Evolutionary conservation across 768 basidiomycete species (phyloP), one percentile per base, ranked within the genome.

Genomic region (Boletus vinaceobasis): DNA sequence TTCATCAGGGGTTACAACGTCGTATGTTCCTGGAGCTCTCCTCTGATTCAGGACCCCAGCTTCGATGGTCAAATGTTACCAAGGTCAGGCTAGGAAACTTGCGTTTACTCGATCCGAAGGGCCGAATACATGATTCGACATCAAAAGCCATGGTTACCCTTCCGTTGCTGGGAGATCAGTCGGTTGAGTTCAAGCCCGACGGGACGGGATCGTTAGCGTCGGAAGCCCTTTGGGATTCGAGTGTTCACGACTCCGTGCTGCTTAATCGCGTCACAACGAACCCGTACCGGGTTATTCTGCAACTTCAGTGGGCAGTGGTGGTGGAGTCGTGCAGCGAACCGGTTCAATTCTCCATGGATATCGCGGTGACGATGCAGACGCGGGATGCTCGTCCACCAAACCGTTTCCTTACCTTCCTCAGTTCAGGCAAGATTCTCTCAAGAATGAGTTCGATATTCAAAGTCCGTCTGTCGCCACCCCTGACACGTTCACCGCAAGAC

Each of bases 1-100:
- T 98, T 19, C 94, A 91, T 63, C 97, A 99, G 73, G 97, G 97
- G 27, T 73, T 98, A 26, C 97, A 99, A 68, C 80, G 97, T 21
- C 84, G 90, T 13, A 72, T 99, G 47, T 73, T 80, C 35, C 71
- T 99, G 53, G 82, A 81, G 1, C 75, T 98, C 32, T 85, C 84
- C 15, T 96, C 91, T 48, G 88, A 92, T 65, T 96, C 96, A 13
- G 96, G 96, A 1, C 82, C 80, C 39, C 88, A 95, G 59, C 79
- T 98, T 49, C 90, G 90, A 1, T 98, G 94, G 95, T 79, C 80
- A 23, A 85, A 87, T 56, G 76, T 97, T 37, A 83, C 82, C 2
- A 86, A 83, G 63, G 77, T 95, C 48, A 83, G 84, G 36, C 71
- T 95, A 15, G 92, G 93, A 26, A 88, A 93, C 67, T 80, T 98